Conservation (phyloP, 2,329 filamentous ascomycete species). For the Fusarium fujikuroi region DNA sequence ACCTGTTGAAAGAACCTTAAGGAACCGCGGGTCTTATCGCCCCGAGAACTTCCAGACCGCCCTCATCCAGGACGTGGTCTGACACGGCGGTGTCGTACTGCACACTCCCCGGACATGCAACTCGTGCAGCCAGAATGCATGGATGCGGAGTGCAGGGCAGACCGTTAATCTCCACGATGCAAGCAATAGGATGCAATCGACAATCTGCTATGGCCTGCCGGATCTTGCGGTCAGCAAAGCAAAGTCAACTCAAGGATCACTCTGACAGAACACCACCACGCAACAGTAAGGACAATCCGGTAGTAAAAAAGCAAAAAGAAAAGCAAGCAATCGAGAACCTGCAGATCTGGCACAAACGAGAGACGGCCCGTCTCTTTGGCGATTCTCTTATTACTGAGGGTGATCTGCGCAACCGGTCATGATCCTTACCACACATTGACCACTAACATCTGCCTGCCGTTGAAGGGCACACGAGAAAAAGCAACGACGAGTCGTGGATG, state of each 20-base stretch:
- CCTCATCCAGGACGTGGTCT: constrained; percentile 10
- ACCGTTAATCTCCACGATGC: constrained; percentile 26
- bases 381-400: constrained; percentile 23
- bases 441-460: constrained; percentile 10
- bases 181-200: constrained; percentile 25
- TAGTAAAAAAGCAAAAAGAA: constrained; percentile 12
- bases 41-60: constrained; percentile 36
- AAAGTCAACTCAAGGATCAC: background rate
- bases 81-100: constrained; percentile 14
- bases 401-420: constrained; percentile 18
- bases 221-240: constrained; percentile 29
- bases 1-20: background rate
- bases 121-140: constrained; percentile 21
- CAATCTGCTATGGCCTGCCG: constrained; percentile 2
- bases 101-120: constrained; percentile 21
- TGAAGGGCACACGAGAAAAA: constrained; percentile 12
- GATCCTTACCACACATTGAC: constrained; percentile 12
- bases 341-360: constrained; percentile 16
- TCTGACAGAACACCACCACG: background rate
- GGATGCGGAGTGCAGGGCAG: constrained; percentile 21
- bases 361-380: constrained; percentile 17
- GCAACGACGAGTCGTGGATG: constrained; percentile 11
- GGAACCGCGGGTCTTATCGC: constrained; percentile 12
- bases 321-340: constrained; percentile 24
- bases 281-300: background rate